phyloP scores from a whole-genome alignment of 1,284 basidiomycete species.

The Phellopilus nigrolimitatus region DNA sequence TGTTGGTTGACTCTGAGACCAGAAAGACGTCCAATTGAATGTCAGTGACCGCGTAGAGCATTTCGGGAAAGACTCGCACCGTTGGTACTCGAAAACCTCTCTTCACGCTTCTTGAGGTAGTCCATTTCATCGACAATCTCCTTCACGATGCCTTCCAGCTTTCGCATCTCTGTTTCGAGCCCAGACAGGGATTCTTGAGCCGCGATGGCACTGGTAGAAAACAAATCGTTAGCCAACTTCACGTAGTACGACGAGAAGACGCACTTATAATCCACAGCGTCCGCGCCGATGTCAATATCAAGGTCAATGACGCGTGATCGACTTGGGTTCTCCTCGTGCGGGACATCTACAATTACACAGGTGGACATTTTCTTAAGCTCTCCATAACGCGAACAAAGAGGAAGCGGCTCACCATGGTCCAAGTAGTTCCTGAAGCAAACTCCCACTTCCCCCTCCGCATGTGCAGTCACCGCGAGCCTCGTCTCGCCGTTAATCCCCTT shows the following conservation, averaged over 20 bases:
- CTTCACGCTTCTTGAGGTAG: constrained; percentile 88
- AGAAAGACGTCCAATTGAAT: constrained; percentile 14
- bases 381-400: neutral
- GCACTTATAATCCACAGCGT: constrained; percentile 98
- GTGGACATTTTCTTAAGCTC: neutral
- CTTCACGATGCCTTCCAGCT: constrained; percentile 90
- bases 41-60: too few relatives aligned
- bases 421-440: constrained; percentile 89
- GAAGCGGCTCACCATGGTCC: constrained; percentile 53
- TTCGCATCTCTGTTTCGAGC: constrained; percentile 97
- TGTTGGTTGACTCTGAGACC: constrained; percentile 84
- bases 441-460: constrained; percentile 90
- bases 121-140: constrained; percentile 94
- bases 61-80: constrained; percentile 47
- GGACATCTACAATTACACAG: constrained; percentile 37
- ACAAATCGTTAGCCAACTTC: neutral
- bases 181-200: constrained; percentile 96
- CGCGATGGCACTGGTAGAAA: constrained; percentile 89
- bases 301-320: constrained; percentile 77
- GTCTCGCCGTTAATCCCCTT: constrained; percentile 87
- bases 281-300: constrained; percentile 96
- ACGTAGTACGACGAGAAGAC: constrained; percentile 26
- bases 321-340: constrained; percentile 41
- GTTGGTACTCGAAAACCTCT: constrained; percentile 88
- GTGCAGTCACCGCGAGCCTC: constrained; percentile 90